phyloP scores from a whole-genome alignment of 495 filamentous ascomycete species.

The Aspergillus saccharolyticus region DNA sequence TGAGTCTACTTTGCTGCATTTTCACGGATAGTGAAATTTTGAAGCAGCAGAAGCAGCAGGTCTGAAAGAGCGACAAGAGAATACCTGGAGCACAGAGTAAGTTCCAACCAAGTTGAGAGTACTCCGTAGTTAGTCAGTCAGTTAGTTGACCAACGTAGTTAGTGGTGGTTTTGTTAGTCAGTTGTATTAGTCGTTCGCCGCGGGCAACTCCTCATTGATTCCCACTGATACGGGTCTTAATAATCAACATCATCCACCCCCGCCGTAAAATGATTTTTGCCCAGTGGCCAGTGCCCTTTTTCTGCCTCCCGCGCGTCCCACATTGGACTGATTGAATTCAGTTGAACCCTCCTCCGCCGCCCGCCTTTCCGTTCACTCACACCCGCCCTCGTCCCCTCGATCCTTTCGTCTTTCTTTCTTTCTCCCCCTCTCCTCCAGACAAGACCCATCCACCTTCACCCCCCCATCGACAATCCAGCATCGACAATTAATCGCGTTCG shows the following conservation, averaged over 20 bases:
- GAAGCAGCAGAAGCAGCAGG: too few relatives aligned
- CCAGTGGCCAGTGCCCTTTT: slow-evolving; percentile 10
- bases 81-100: too few relatives aligned
- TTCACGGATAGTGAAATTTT: too few relatives aligned
- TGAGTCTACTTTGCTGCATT: too few relatives aligned
- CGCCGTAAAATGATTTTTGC: slow-evolving; percentile 10
- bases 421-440: not conserved
- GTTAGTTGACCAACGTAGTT: too few relatives aligned
- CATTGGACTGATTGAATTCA: slow-evolving; percentile 3
- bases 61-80: too few relatives aligned
- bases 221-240: slow-evolving; percentile 1
- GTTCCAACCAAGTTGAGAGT: too few relatives aligned
- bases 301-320: slow-evolving; percentile 10
- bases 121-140: too few relatives aligned
- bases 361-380: not conserved
- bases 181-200: too few relatives aligned
- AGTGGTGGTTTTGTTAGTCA: too few relatives aligned
- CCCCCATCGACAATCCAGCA: slow-evolving; percentile 1
- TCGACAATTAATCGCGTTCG: not conserved
- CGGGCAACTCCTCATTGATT: not conserved
- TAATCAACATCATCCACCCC: slow-evolving; percentile 7
- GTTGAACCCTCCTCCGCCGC: slow-evolving; percentile 7
- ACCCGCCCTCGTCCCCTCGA: too few relatives aligned
- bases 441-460: not conserved
- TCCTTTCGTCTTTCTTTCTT: slow-evolving; percentile 1